Base-by-base conservation (phyloP, 495 filamentous ascomycete genomes). In the Aspergillus sparsus region DNA sequence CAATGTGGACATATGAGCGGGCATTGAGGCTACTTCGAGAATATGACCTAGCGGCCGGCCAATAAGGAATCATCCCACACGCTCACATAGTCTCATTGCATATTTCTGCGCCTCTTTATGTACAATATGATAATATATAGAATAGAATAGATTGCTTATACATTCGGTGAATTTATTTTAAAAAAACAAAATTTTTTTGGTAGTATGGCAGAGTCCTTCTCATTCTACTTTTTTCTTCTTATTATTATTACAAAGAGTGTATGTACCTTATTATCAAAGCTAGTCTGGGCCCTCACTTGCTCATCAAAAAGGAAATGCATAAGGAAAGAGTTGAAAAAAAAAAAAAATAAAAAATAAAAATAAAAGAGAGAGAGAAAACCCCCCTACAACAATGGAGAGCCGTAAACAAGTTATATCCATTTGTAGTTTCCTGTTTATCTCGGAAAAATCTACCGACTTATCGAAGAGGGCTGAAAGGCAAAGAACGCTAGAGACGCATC, bases 1-100 rank as follows among this genome's bases (percentile, higher is more conserved):
- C 94, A 0, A 94, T 99, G 90, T 99, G 95, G 94, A 97, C 93
- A 1, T 98, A 97, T 74, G 94, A 97, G 75, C 74, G 84, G 63
- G 82, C 81, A 6, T 71, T 95, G 71, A 80, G 71, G 58, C 65
- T 86, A 6, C 73, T 91, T 44, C 80, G 80, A 36, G 74, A 80
- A 42, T 68, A 76, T 55, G 75, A 83, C 13, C 16, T 77, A 13
- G 68, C 68, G 31, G 60, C 34, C 42, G 60, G 27, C 18, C 21
- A 31, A 35, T 60, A 41, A 49, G 12, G 36, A 49, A 13, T 49
- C 46, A 37, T 35, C 21, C 21, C 21, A 27, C 21, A 27, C 21
- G 3, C 21, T 27, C 21, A 27, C 21, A 3, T 3, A 3, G 3
- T 27, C 21, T 27, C 21, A 27, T 27, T 27, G 1, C 21, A 27